A percentile compares a stretch with the other conserved stretches of the same genome.
Conservation (phyloP, 2,329 filamentous ascomycete species). For the Xylariales sp. region DNA sequence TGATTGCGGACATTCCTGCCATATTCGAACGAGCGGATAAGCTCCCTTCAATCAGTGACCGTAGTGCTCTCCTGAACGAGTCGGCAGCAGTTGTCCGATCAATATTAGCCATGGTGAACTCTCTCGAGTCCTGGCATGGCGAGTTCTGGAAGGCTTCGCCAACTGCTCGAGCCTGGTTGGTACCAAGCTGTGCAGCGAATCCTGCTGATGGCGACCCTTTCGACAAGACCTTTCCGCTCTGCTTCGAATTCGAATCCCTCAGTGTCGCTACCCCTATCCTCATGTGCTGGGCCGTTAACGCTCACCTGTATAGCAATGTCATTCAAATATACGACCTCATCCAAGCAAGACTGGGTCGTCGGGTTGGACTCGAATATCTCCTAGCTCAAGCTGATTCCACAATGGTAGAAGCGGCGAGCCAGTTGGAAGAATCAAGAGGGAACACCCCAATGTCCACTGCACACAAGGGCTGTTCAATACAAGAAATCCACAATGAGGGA, state of each 20-base stretch:
- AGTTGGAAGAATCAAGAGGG: too few species aligned
- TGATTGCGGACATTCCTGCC: not conserved
- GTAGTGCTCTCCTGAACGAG: not conserved
- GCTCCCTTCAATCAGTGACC: not conserved
- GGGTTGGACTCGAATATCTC: constrained; percentile 11
- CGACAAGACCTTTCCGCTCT: constrained; percentile 13
- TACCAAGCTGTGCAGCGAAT: constrained; percentile 13
- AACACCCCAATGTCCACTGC: too few species aligned
- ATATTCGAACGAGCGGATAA: not conserved
- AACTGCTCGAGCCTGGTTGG: constrained; percentile 12
- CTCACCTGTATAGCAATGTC: constrained; percentile 16
- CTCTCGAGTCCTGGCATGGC: constrained; percentile 10
- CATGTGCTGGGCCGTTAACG: constrained; percentile 14
- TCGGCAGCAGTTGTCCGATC: not conserved
- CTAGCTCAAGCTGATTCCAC: too few species aligned
- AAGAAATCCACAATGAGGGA: constrained; percentile 13
- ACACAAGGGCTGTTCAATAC: too few species aligned
- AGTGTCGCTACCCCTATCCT: constrained; percentile 10
- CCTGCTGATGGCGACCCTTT: constrained; percentile 11
- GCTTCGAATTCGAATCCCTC: constrained; percentile 16
- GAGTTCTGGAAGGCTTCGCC: constrained; percentile 12
- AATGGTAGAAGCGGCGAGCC: too few species aligned
- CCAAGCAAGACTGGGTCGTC: constrained; percentile 10
- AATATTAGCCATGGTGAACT: not conserved
- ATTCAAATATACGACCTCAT: constrained; percentile 15